Evolutionary conservation across 2,329 filamentous ascomycete species (phyloP), one percentile per base, ranked within the genome.

Genomic region (Colletotrichum melonis): DNA sequence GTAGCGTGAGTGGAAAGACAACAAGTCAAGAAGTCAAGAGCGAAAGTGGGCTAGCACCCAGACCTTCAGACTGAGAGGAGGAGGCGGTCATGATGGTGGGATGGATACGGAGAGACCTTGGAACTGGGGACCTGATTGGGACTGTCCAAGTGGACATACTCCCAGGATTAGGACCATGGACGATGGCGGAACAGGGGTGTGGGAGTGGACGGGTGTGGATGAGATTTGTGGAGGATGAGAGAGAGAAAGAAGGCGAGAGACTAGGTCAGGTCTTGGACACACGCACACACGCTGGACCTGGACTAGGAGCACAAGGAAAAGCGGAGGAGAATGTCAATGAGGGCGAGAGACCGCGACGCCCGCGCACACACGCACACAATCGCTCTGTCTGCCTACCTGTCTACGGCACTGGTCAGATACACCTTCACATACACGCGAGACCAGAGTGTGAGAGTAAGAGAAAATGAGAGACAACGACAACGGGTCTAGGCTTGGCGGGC

Each of bases 101-200:
- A 69, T 57, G 38, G 52, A 54, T 60, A 63, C 58, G 52, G 58
- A 46, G 38, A 63, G 14, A 42, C 38, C 63, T 42, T 66, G 58
- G 42, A 35, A 58, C 24, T 38, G 59, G 69, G 49, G 66, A 38
- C 69, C 30, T 69, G 66, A 35, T 72, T 69, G 65, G 69, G 14
- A 72, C 49, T 4, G 57, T 35, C 24, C 28, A 63, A 32, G 64
- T 69, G 70, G 69, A 32, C 6, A 54, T 32, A 28, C 63, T 56
- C 38, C 38, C 14, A 24, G 64, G 69, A 73, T 60, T 73, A 35
- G 65, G 65, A 46, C 26, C 26, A 28, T 63, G 16, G 59, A n/a
- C 26, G 14, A 42, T 38, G 38, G 30, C 65, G 52, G 64, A 38
- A 49, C 22, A 11, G 54, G 55, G 65, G 73, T 19, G 56, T 32